These are phyloP conservation scores for Nothophaeocryptopus gaeumannii DNA, from an alignment of 2,329 filamentous ascomycete species.

Conservation along the genomic window DNA sequence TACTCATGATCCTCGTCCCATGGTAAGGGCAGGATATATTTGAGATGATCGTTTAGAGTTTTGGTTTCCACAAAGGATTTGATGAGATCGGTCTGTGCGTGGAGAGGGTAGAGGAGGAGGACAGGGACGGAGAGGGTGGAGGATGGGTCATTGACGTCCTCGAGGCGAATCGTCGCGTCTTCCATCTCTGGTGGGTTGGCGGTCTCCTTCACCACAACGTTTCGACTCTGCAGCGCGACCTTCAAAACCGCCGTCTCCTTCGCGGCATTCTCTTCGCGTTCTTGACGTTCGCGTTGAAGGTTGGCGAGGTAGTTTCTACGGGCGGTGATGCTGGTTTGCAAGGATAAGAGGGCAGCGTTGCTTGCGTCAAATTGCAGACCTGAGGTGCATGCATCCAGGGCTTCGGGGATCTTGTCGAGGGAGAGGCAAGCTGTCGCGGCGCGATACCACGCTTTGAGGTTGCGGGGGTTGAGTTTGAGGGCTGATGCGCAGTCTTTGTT, in stretches of 20 bases:
- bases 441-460: slow-evolving; percentile 89
- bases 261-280: slow-evolving; percentile 54
- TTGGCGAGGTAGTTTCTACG: slow-evolving; percentile 57
- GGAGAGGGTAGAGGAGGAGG: slow-evolving; percentile 79
- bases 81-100: slow-evolving; percentile 83
- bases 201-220: slow-evolving; percentile 64
- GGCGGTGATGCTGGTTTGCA: slow-evolving; percentile 62
- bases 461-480: slow-evolving; percentile 72
- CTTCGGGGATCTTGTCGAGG: slow-evolving; percentile 75
- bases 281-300: slow-evolving; percentile 55
- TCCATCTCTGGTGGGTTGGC: slow-evolving; percentile 79
- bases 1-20: slow-evolving; percentile 77
- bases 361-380: slow-evolving; percentile 69
- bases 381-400: slow-evolving; percentile 71
- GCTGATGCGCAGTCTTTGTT: slow-evolving; percentile 80
- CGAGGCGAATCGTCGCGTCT: slow-evolving; percentile 70
- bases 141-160: slow-evolving; percentile 69
- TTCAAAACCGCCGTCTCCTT: slow-evolving; percentile 55
- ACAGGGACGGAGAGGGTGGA: slow-evolving; percentile 73
- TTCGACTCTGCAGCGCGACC: slow-evolving; percentile 61
- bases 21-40: slow-evolving; percentile 80
- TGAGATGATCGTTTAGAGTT: slow-evolving; percentile 70
- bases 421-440: slow-evolving; percentile 74
- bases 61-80: slow-evolving; percentile 81
- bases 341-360: slow-evolving; percentile 64